These are phyloP conservation scores for Prunella vulgaris DNA, from an alignment of 257 asterid species.

Conservation along the genomic window DNA sequence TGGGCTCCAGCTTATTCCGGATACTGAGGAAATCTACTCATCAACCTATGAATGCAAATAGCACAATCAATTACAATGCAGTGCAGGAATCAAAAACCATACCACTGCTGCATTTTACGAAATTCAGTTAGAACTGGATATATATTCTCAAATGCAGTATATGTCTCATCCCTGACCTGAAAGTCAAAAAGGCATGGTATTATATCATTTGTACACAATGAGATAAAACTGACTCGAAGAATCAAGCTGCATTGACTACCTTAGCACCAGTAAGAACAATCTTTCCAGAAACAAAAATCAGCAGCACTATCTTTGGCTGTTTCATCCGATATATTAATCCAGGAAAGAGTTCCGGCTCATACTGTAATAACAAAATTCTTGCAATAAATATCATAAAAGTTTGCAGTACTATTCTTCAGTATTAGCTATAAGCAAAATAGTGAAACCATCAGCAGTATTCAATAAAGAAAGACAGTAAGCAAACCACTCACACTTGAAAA, in stretches of 20 bases:
- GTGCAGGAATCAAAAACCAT: slow-evolving; percentile 18
- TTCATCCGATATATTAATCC: slow-evolving; percentile 92
- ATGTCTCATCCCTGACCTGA: slow-evolving; percentile 90
- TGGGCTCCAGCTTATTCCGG: neutral
- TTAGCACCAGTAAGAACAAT: slow-evolving; percentile 95
- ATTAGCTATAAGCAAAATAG: neutral
- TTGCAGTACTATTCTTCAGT: neutral
- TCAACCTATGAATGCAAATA: neutral
- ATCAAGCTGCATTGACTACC: slow-evolving; percentile 31
- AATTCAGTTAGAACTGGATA: slow-evolving; percentile 89
- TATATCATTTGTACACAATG: neutral
- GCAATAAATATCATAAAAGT: slow-evolving; percentile 12
- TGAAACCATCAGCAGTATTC: neutral
- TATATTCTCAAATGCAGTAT: slow-evolving; percentile 83
- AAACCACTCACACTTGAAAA: slow-evolving; percentile 66
- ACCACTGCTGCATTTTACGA: slow-evolving; percentile 93
- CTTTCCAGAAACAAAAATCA: slow-evolving; percentile 89
- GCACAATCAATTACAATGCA: neutral
- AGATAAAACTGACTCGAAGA: neutral
- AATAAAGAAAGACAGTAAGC: neutral
- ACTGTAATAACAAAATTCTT: slow-evolving; percentile 44
- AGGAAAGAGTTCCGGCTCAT: slow-evolving; percentile 93
- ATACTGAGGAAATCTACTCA: neutral
- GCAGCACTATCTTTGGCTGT: slow-evolving; percentile 90
- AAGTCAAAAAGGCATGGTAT: neutral